phyloP scores from a whole-genome alignment of 345 rosid species.

The Cardamine resedifolia region DNA sequence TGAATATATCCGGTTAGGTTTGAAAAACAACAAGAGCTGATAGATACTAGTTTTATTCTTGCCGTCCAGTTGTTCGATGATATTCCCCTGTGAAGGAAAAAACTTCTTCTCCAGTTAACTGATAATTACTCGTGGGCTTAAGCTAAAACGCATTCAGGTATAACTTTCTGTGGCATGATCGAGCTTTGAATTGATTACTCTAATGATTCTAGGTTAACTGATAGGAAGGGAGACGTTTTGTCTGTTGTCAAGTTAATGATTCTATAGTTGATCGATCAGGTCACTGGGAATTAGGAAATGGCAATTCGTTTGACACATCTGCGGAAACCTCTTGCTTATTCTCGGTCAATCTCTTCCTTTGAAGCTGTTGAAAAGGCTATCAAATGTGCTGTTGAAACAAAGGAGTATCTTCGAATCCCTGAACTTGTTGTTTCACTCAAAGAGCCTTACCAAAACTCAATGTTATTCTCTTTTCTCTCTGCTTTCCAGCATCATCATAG shows the following conservation, averaged over 20 bases:
- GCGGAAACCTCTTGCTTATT: constrained; percentile 22
- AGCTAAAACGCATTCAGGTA: constrained; percentile 29
- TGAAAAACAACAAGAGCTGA: too few relatives aligned
- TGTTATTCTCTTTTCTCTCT: constrained; percentile 69
- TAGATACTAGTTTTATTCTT: neutral
- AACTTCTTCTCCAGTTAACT: neutral
- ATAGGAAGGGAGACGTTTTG: neutral
- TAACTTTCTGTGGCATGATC: neutral
- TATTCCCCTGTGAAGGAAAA: constrained; percentile 32
- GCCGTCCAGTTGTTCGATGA: constrained; percentile 33
- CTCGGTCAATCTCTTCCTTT: constrained; percentile 42
- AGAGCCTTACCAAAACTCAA: constrained; percentile 44
- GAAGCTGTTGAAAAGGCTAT: constrained; percentile 50
- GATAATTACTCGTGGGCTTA: constrained; percentile 7
- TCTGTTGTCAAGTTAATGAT: constrained; percentile 1
- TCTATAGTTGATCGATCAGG: neutral
- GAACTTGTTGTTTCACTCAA: constrained; percentile 50
- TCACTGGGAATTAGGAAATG: constrained; percentile 39
- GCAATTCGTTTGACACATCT: constrained; percentile 30
- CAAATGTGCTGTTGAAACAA: constrained; percentile 55
- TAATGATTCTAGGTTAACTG: constrained; percentile 2
- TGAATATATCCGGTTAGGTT: too few relatives aligned
- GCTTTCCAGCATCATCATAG: constrained; percentile 42
- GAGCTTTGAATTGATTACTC: neutral
- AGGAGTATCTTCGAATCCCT: constrained; percentile 59